Base-by-base conservation (phyloP, 2,329 filamentous ascomycete species). In the Diaporthe sp. region DNA sequence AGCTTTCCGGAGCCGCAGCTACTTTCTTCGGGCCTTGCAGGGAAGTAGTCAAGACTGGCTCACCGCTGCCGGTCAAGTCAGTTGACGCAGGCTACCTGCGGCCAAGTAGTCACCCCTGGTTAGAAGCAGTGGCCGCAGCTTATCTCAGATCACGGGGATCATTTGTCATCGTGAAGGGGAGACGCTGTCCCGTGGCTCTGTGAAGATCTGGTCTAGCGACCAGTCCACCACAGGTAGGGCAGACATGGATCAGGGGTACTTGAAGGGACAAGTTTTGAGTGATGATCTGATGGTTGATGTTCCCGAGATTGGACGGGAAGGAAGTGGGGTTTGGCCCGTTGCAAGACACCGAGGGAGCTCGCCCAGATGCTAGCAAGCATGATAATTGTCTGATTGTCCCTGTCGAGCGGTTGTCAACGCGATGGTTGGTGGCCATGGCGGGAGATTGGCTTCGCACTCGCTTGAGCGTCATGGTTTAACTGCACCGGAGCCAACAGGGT, bases 231-330 rank as follows among this genome's bases (percentile, higher is more conserved):
- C 20, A 39, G 34, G 17, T 34, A 65, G 55, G 58, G 71, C 47
- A 55, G 34, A 7, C 71, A 73, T 73, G 58, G 58, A 37, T 47
- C 71, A 55, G 58, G 71, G 58, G 20, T 55, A 20, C 12, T 20
- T 25, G 8, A 20, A 37, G 47, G 25, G 37, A 25, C 34, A 39
- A 31, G 37, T 42, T 63, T 57, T 49, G 47, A 72, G 42, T 47
- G 31, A 72, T 49, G 70, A 61, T 39, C 70, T 72, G 70, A 73
- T 73, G 58, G 71, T 31, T 73, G 71, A 63, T 55, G n/a, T 31
- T 55, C 34, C 71, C 71, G 71, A 73, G 58, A 73, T 73, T 73
- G 57, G 9, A 72, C 58, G 47, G 71, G 34, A 65, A 73, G 47
- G 71, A 63, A 55, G 58, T 47, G 47, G 47, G 65, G 65, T 42